Base-by-base conservation (phyloP, 371 early-diverging fungal genomes). In the Mucor mucedo region DNA sequence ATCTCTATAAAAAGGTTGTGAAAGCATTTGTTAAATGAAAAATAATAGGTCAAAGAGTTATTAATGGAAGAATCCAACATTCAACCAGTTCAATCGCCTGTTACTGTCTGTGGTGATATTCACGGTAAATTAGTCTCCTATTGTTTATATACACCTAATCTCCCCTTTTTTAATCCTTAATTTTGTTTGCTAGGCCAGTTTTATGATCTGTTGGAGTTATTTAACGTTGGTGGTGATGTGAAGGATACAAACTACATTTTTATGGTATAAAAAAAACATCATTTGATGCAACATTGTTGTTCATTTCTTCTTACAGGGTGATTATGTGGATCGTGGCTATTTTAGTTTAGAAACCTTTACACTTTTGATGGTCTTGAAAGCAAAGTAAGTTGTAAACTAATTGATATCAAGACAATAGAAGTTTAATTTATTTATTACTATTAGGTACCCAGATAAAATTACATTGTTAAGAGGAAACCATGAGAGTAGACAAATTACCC, bases 251-350 rank as follows among this genome's bases (percentile, higher is more conserved):
- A 98, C 75, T 99, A 99, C 76, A 89, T 99, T 50, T 98, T 98
- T 76, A 96, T 99, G 96, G 93, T 84, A 68, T 21, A 61, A 92
- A 55, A 28, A 28, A 55, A 5, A 3, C 2, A 13, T 10, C 9
- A 14, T 21, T 39, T 42, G 16, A 5, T 32, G 21, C 14, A 45
- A 58, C 30, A 7, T 1, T 49, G 30, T 56, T 28, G 21, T 7
- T 21, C 48, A 21, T 32, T 50, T 11, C 21, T 29, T 40, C 8
- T 42, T 35, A 33, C 6, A 80, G 76, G 97, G 99, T 47, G 99
- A 99, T 85, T 99, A 97, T 77, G 99, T 99, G 45, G 99, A 99
- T 80, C 94, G 99, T 66, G 99, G 99, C 14, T 98, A 97, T 78
- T 98, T 99, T 80, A 96, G 97, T 44, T 94, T 99, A 44, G 99